Percentiles rank a stretch among this genome's conserved stretches.
Evolutionary conservation across 495 filamentous ascomycete species (phyloP).

Genomic region (Penicillium diatomitis): DNA sequence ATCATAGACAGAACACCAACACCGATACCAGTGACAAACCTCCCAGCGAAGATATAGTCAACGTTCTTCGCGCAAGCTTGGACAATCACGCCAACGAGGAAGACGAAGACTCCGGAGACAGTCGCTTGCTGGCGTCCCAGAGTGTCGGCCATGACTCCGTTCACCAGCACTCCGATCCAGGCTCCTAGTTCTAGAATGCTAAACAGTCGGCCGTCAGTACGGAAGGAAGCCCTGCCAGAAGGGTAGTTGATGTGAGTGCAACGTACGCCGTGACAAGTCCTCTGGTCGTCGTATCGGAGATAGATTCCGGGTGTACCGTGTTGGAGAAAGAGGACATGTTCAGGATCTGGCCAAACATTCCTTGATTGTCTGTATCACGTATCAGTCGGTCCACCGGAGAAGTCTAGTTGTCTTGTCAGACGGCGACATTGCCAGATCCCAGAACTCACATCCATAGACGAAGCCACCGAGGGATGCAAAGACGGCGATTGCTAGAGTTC

Average conservation of each 20-base stretch:
- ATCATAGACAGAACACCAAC: constrained; percentile 28
- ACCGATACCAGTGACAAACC: constrained; percentile 54
- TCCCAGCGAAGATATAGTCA: constrained; percentile 58
- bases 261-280: background rate
- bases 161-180: constrained; percentile 67
- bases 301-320: constrained; percentile 11
- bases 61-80: constrained; percentile 53
- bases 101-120: constrained; percentile 56
- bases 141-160: constrained; percentile 66
- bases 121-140: constrained; percentile 66
- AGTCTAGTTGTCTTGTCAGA: too few species aligned
- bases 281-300: background rate
- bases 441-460: constrained; percentile 28
- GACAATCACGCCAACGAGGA: constrained; percentile 66
- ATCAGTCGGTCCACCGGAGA: too few species aligned
- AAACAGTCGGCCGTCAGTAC: constrained; percentile 42
- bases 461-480: constrained; percentile 30
- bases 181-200: constrained; percentile 78
- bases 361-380: constrained; percentile 22
- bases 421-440: too few species aligned
- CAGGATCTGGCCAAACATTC: constrained; percentile 32
- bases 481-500: constrained; percentile 23
- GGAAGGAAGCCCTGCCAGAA: constrained; percentile 36
- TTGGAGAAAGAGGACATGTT: constrained; percentile 23
- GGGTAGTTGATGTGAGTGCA: background rate